These are phyloP conservation scores for Glaciozyma antarctica DNA, from an alignment of 768 basidiomycete genomes.

Conservation along the genomic window DNA sequence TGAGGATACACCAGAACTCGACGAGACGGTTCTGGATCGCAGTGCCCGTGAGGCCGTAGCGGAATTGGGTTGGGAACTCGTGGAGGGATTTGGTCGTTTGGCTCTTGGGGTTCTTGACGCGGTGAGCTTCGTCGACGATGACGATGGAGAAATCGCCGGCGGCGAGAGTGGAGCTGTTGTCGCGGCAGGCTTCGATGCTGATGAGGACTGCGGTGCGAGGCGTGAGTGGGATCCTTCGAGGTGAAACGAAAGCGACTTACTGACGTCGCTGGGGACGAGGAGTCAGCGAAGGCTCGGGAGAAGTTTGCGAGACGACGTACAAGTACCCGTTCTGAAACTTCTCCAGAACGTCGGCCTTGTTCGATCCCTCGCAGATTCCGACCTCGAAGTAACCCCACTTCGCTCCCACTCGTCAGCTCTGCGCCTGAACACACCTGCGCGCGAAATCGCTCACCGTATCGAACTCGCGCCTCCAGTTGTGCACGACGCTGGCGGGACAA, in stretches of 20 bases:
- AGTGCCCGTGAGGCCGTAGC: slow-evolving; percentile 74
- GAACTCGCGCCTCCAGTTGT: slow-evolving; percentile 86
- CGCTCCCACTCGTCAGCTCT: not conserved
- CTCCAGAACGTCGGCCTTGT: slow-evolving; percentile 49
- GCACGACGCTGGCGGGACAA: slow-evolving; percentile 70
- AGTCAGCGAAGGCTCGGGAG: not conserved
- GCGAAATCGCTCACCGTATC: slow-evolving; percentile 50
- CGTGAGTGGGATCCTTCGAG: not conserved
- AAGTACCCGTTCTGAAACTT: slow-evolving; percentile 73
- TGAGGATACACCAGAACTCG: slow-evolving; percentile 80
- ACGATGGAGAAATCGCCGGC: slow-evolving; percentile 54
- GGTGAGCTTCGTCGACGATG: slow-evolving; percentile 82
- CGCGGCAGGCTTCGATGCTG: slow-evolving; percentile 64
- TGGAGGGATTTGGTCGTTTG: slow-evolving; percentile 61
- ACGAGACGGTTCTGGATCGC: slow-evolving; percentile 77
- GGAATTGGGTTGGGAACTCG: slow-evolving; percentile 54
- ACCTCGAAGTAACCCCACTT: slow-evolving; percentile 95
- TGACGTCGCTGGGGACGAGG: slow-evolving; percentile 48
- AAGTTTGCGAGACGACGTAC: slow-evolving; percentile 48
- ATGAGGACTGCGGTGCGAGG: slow-evolving; percentile 55
- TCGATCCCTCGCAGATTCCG: slow-evolving; percentile 55
- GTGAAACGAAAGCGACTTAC: slow-evolving; percentile 41
- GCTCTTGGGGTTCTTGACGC: slow-evolving; percentile 67
- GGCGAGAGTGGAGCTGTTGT: slow-evolving; percentile 60
- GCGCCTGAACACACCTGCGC: not conserved